phyloP scores from a whole-genome alignment of 2,329 filamentous ascomycete species.

The Alternaria ventricosa region DNA sequence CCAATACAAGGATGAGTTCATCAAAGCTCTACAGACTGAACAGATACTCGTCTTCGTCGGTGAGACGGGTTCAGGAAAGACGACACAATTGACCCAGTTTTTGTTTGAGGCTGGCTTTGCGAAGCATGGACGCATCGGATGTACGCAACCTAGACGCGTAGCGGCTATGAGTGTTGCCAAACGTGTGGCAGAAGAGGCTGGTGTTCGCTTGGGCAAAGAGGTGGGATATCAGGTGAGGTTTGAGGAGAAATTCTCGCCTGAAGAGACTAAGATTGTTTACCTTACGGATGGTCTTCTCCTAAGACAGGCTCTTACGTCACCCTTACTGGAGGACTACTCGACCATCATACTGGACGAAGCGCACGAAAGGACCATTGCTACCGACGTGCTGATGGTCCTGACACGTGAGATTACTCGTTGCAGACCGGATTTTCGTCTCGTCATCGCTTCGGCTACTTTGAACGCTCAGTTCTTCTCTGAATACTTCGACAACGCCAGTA shows the following conservation, averaged over 20 bases:
- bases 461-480: conserved; percentile 90
- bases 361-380: conserved; percentile 90
- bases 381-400: conserved; percentile 86
- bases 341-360: conserved; percentile 97
- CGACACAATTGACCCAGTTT: conserved; percentile 93
- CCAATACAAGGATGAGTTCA: conserved; percentile 81
- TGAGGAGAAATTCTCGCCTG: no score
- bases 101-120: conserved; percentile 68
- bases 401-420: conserved; percentile 87
- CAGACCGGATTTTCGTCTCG: conserved; percentile 82
- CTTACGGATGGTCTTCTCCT: conserved; percentile 98
- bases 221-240: conserved; percentile 96
- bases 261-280: conserved; percentile 89
- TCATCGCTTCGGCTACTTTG: conserved; percentile 94
- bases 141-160: conserved; percentile 92
- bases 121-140: conserved; percentile 81
- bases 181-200: conserved; percentile 90
- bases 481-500: conserved; percentile 79
- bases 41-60: conserved; percentile 92
- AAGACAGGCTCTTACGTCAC: conserved; percentile 89
- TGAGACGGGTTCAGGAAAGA: conserved; percentile 95
- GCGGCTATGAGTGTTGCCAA: conserved; percentile 96
- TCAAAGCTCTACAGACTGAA: conserved; percentile 81
- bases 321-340: conserved; percentile 81
- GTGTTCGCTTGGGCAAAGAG: conserved; percentile 88